Evolutionary conservation across 2,329 filamentous ascomycete species (phyloP).

Genomic region (Phialophora tarda): DNA sequence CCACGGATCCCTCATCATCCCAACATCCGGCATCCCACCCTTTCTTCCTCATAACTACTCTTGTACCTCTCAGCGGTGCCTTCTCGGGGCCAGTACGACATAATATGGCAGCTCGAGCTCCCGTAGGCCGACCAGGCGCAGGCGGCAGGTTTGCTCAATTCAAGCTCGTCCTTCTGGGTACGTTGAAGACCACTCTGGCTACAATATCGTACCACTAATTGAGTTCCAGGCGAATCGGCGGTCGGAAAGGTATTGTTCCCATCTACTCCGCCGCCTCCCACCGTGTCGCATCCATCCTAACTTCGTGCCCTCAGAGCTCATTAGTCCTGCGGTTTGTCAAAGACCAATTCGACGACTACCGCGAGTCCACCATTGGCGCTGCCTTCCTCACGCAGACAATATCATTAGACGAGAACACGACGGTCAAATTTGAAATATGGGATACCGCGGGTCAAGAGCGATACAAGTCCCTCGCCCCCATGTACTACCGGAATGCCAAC

Average conservation of each 20-base stretch:
- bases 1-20: constrained; percentile 6
- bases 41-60: constrained; percentile 7
- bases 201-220: constrained; percentile 46
- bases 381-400: constrained; percentile 99
- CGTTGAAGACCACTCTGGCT: constrained; percentile 43
- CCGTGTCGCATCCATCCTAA: constrained; percentile 21
- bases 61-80: not conserved
- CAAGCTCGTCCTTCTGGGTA: constrained; percentile 96
- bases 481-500: constrained; percentile 99
- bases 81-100: not conserved
- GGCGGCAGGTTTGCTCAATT: constrained; percentile 87
- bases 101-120: constrained; percentile 84
- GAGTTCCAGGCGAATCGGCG: constrained; percentile 82
- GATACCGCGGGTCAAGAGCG: constrained; percentile 97
- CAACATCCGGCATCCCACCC: constrained; percentile 7
- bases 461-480: constrained; percentile 97
- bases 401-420: constrained; percentile 95
- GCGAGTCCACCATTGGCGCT: constrained; percentile 96
- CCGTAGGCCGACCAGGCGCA: constrained; percentile 69
- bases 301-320: constrained; percentile 70
- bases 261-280: constrained; percentile 15
- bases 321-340: constrained; percentile 98
- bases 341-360: constrained; percentile 99
- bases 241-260: constrained; percentile 81
- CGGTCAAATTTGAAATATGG: constrained; percentile 99